phyloP scores from a whole-genome alignment of 352 stramenopile genomes.

The Saprolegnia diclina region DNA sequence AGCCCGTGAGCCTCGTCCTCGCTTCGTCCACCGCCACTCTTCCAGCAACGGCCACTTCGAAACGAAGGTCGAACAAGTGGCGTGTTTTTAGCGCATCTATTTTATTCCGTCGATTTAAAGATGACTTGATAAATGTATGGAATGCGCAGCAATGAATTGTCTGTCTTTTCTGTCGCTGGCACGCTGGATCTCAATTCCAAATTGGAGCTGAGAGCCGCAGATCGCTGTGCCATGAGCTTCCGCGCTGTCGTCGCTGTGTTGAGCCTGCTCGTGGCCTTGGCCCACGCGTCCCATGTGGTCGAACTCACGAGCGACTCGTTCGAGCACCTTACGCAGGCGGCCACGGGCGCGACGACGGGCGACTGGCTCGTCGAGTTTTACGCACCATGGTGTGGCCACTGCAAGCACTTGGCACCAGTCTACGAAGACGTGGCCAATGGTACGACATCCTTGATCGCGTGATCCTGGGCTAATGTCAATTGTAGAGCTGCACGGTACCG shows the following conservation, averaged over 20 bases:
- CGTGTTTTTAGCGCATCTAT: too few relatives aligned
- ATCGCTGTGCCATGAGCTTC: too few relatives aligned
- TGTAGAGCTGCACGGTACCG: slow-evolving; percentile 66
- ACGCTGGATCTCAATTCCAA: too few relatives aligned
- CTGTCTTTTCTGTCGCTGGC: too few relatives aligned
- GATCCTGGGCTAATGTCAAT: not conserved
- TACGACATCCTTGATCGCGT: slow-evolving; percentile 28
- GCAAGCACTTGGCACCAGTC: slow-evolving; percentile 49
- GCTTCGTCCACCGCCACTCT: too few relatives aligned
- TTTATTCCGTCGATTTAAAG: too few relatives aligned
- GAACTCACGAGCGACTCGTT: slow-evolving; percentile 71
- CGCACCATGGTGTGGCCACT: slow-evolving; percentile 68
- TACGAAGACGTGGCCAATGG: slow-evolving; percentile 73
- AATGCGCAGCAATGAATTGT: too few relatives aligned
- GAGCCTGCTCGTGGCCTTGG: slow-evolving; percentile 21
- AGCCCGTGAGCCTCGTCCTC: too few relatives aligned
- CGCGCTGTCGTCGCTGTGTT: not conserved
- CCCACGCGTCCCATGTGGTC: slow-evolving; percentile 43
- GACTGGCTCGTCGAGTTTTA: slow-evolving; percentile 88
- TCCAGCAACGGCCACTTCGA: too few relatives aligned
- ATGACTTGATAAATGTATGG: too few relatives aligned
- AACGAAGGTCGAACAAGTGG: too few relatives aligned
- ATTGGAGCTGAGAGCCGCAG: too few relatives aligned
- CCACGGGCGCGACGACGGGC: slow-evolving; percentile 86
- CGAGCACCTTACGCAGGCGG: slow-evolving; percentile 85